Evolutionary conservation across 1,284 basidiomycete species (phyloP), one percentile per base, ranked within the genome.

Genomic region (Ceratobasidium papillatum): DNA sequence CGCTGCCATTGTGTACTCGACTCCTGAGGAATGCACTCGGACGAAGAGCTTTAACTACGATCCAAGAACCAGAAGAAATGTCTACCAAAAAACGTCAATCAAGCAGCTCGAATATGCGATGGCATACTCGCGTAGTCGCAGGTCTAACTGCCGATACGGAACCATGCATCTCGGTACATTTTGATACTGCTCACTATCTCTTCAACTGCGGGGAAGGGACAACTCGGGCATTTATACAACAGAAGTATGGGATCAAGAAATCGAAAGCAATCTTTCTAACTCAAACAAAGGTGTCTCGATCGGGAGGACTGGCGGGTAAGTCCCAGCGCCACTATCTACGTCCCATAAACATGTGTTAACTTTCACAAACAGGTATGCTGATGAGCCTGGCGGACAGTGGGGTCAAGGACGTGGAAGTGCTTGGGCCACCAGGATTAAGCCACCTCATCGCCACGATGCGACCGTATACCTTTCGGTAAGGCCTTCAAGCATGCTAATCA

Each of bases 161-260:
- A 78, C 89, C 94, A 0, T 86, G 90, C 2, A 83, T 96, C 34
- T 83, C 92, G 75, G 83, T 96, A 75, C 85, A 88, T 4, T 94
- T 95, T 79, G 91, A 94, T 78, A 86, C 88, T 62, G 89, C 87
- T 7, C 91, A 93, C 79, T 96, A 95, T 78, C 85, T 96, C 65
- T 94, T 97, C 85, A 96, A 96, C 81, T 90, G 86, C 1, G 90
- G 93, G 4, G 95, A 97, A 81, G 93, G 92, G 73, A 91, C 91
- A 0, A 90, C 90, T 64, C 85, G 95, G 41, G 83, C 90, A 0
- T 91, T 92, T 78, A 82, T 90, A 7, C 91, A 95, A 82, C 89
- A 89, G 77, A 84, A 84, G 75, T 82, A 86, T 45, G 87, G 87
- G 56, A 89, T 91, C 85, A 88, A 86, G 78, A 89, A 87, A 74